Conservation (phyloP, 2,329 filamentous ascomycete species). For the Colletotrichum nymphaeae region DNA sequence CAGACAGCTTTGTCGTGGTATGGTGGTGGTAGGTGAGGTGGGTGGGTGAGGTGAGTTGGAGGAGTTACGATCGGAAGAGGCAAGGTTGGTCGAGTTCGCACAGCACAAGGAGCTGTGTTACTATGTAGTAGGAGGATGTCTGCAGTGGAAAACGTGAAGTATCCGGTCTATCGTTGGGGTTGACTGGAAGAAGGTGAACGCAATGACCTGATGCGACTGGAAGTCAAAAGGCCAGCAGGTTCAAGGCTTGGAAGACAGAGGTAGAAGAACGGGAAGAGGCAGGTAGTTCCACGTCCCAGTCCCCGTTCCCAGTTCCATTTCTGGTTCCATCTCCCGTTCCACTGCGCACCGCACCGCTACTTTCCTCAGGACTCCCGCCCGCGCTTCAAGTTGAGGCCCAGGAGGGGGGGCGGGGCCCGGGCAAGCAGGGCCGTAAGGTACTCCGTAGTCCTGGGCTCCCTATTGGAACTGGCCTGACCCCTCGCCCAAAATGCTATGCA, state of each 20-base stretch:
- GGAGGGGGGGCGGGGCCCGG: not conserved
- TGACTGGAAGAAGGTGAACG: not conserved
- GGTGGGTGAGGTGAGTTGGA: conserved; percentile 17
- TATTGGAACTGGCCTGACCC: not conserved
- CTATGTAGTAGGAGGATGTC: not conserved
- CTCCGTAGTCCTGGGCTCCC: no score
- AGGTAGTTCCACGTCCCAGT: no score
- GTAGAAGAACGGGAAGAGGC: not conserved
- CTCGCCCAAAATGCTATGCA: conserved; percentile 12
- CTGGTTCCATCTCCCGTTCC: not conserved
- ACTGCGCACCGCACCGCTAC: conserved; percentile 19
- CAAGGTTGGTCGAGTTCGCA: not conserved
- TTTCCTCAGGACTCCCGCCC: conserved; percentile 1
- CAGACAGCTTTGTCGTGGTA: conserved; percentile 3
- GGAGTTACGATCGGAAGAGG: not conserved
- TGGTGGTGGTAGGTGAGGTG: conserved; percentile 10
- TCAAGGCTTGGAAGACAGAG: not conserved
- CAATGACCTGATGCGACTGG: not conserved
- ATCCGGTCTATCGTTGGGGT: not conserved
- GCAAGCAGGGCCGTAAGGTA: not conserved
- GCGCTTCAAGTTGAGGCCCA: conserved; percentile 20
- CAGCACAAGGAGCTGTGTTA: not conserved
- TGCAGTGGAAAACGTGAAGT: not conserved
- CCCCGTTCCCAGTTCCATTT: not conserved
- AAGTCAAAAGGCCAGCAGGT: not conserved